These are phyloP conservation scores for Strobilomyces dryophilus DNA, from an alignment of 768 basidiomycete genomes.

Conservation along the genomic window DNA sequence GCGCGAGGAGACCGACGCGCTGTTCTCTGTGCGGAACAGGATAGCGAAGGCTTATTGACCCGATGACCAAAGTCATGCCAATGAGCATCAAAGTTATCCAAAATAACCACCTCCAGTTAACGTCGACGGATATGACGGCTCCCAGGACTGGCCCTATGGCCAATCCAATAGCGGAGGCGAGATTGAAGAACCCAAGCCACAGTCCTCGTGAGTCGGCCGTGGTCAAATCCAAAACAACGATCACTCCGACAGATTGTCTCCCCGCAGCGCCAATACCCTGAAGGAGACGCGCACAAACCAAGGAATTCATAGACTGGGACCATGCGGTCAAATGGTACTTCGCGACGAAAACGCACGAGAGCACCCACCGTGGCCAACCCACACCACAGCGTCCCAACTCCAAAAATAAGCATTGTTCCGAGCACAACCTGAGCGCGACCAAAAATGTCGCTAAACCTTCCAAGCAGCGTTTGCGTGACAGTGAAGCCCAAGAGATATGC, in stretches of 20 bases:
- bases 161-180: conserved; percentile 38
- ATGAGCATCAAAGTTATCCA: conserved; percentile 39
- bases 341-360: not conserved
- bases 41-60: conserved; percentile 26
- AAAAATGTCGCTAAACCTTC: conserved; percentile 34
- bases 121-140: conserved; percentile 40
- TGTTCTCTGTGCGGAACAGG: conserved; percentile 32
- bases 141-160: conserved; percentile 46
- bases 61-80: conserved; percentile 25
- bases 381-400: conserved; percentile 32
- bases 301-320: conserved; percentile 32
- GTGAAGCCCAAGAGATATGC: conserved; percentile 35
- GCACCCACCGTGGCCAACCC: conserved; percentile 27
- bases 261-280: conserved; percentile 37
- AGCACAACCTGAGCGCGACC: conserved; percentile 33
- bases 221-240: conserved; percentile 34
- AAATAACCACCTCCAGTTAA: conserved; percentile 45
- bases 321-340: conserved; percentile 3
- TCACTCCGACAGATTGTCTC: conserved; percentile 34
- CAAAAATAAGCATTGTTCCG: conserved; percentile 34
- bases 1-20: conserved; percentile 29
- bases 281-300: conserved; percentile 31
- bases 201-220: conserved; percentile 33
- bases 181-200: conserved; percentile 35
- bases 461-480: conserved; percentile 33